Percentiles rank a stretch among this genome's conserved stretches.
These are phyloP conservation scores for Didymella pinodella DNA, from an alignment of 2,329 filamentous ascomycete species.

Conservation along the genomic window DNA sequence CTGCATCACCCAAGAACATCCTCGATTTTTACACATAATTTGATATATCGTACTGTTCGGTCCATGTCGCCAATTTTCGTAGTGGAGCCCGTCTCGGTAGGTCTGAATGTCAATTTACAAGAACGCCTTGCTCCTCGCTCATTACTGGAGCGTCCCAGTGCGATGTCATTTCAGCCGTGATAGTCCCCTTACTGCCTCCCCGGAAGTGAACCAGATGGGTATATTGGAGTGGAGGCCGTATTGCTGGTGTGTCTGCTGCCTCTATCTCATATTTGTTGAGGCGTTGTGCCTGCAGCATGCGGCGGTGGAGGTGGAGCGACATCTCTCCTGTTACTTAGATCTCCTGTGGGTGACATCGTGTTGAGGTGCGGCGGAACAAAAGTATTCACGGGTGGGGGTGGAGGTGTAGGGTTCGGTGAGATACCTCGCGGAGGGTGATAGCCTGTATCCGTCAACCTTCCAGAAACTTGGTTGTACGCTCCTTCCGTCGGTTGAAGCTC, in stretches of 20 bases:
- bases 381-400: conserved; percentile 32
- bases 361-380: conserved; percentile 21
- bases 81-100: conserved; percentile 1
- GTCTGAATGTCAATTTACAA: conserved; percentile 14
- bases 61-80: conserved; percentile 2
- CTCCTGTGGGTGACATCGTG: conserved; percentile 36
- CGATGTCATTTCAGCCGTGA: conserved; percentile 23
- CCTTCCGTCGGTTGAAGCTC: conserved; percentile 45
- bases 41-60: conserved; percentile 14
- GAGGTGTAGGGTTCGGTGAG: conserved; percentile 44
- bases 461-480: conserved; percentile 46
- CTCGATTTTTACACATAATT: conserved; percentile 15
- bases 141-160: conserved; percentile 12
- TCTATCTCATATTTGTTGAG: conserved; percentile 36
- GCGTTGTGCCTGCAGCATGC: conserved; percentile 41
- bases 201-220: conserved; percentile 12
- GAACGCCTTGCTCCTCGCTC: conserved; percentile 21
- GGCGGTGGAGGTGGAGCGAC: conserved; percentile 37
- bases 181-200: conserved; percentile 7
- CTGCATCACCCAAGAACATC: neutral
- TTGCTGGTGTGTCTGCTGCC: neutral
- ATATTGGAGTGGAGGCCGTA: conserved; percentile 3
- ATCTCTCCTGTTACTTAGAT: conserved; percentile 40
- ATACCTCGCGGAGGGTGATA: conserved; percentile 45
- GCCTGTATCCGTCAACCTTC: conserved; percentile 46